A percentile compares a stretch with the other conserved stretches of the same genome.
Conservation (phyloP, 108 stramenopile species). For the Asterionellopsis glacialis region DNA sequence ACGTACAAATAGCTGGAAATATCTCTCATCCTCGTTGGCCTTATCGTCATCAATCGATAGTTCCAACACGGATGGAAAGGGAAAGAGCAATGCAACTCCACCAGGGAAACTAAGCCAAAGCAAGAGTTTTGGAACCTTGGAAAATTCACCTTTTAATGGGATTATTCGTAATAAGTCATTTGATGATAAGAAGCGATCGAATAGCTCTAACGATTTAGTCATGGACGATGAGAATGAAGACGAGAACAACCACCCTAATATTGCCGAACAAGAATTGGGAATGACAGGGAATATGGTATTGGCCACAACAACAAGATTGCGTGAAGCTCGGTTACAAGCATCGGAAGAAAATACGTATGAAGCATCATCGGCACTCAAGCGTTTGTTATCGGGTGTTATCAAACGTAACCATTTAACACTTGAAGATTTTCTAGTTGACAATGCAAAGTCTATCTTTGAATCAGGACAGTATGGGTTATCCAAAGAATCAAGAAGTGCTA, state of each 20-base stretch:
- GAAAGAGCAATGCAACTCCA: neutral
- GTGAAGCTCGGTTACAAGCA: conserved; percentile 59
- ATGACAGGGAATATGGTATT: conserved; percentile 57
- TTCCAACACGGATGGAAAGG: too few relatives aligned
- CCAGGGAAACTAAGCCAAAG: neutral
- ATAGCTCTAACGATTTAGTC: neutral
- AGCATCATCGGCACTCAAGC: conserved; percentile 48
- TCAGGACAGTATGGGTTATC: conserved; percentile 59
- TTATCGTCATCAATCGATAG: neutral
- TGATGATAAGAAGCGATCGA: neutral
- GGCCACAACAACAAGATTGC: conserved; percentile 51
- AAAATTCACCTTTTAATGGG: neutral
- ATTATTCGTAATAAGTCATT: neutral
- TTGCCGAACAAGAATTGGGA: conserved; percentile 37
- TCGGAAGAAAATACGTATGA: conserved; percentile 18
- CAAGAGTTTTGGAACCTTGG: neutral
- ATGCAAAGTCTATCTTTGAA: conserved; percentile 69
- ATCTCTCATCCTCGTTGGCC: neutral
- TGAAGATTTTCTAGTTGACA: conserved; percentile 70
- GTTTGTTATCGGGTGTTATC: conserved; percentile 67
- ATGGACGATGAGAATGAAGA: neutral
- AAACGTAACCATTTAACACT: conserved; percentile 89
- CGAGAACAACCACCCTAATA: neutral
- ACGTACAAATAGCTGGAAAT: neutral
- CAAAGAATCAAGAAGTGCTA: conserved; percentile 49